Evolutionary conservation across 225 moss, liverwort and hornwort species (phyloP), one percentile per base, ranked within the genome.

Genomic region (Climacium dendroides): DNA sequence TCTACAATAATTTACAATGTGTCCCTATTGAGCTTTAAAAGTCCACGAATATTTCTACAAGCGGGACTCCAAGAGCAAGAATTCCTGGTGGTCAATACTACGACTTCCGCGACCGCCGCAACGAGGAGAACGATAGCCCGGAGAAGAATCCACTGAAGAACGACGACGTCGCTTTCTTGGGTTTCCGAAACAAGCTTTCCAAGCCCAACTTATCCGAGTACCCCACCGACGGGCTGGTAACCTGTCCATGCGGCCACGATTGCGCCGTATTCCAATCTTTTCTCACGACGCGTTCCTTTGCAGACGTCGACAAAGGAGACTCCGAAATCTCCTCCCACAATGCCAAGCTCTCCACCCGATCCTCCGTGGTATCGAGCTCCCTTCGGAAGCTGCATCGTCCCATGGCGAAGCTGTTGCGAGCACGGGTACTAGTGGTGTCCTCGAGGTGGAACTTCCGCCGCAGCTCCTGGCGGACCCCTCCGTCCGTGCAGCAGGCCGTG

Each of bases 401-500:
- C 45, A 89, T 59, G 41, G 87, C 83, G 83, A 90, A 90, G 67
- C 90, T 89, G 37, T 87, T 74, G 34, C 88, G 62, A 29, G 30
- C 37, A 9, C 30, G 61, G 52, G 26, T 30, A 47, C 62, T 13
- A 4, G 54, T 52, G 57, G 22, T 48, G 9, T 63, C 13, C 37
- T 87, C 91, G 18, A 73, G 39, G 20, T 65, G 85, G 53, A 92
- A 89, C 86, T 87, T 92, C 83, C 69, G 77, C 26, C 91, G 89
- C 8, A 91, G 85, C 89, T 92, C 92, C n/a, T 91, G 91, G 6
- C 92, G 89, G 5, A 91, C 20, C 3, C 86, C 83, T 28, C 86
- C 5, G 11, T 91, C 91, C 25, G 91, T 88, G 86, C 89, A 92
- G 86, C 91, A 89, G 14, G 92, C 92, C 19, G 91, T 88, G 84